Base-by-base conservation (phyloP, 2,329 filamentous ascomycete genomes). In the Metarhizium sp. region DNA sequence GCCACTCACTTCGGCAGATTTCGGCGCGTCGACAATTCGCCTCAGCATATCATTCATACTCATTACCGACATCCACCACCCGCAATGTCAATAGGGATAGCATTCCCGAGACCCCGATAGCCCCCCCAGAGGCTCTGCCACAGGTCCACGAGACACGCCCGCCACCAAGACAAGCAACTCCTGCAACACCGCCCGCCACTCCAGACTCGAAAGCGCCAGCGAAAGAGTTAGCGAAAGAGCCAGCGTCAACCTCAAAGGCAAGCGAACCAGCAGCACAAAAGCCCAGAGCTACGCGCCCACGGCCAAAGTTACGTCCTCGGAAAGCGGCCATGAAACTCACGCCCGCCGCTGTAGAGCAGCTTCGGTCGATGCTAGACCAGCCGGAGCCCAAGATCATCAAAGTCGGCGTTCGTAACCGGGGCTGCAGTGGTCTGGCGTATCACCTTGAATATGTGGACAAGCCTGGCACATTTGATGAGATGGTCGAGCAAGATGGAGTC, bases 361-460 rank as follows among this genome's bases (percentile, higher is more conserved):
- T 99, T 38, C 83, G 83, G 56, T 78, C 80, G 18, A 74, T 99
- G 42, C 80, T 96, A 6, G 83, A 92, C 58, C 86, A 91, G 64
- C 94, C 94, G 0, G 85, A 94, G 30, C 91, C 92, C 2, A 95
- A 96, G 74, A 79, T 96, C 61, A 96, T 99, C 69, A 86, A 94
- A 64, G 89, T 99, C 6, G 92, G 94, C 13, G 94, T 97, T 59
- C 90, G 87, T 71, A 96, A 96, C 71, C 82, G 90, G 61, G 94
- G 94, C 10, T 99, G 94, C 72, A 96, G 91, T 53, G 94, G 94
- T 16, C 75, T 97, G 61, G 87, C 92, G 36, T 99, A 99, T 69
- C 85, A 96, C 67, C 77, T 99, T 32, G 92, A 97, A 72, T 99
- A 92, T 64, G 92, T 97, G 51, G 92, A 97, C 64, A 92, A 92